Evolutionary conservation across 768 basidiomycete species (phyloP), one percentile per base, ranked within the genome.

Genomic region (Tricholoma flavovirens): DNA sequence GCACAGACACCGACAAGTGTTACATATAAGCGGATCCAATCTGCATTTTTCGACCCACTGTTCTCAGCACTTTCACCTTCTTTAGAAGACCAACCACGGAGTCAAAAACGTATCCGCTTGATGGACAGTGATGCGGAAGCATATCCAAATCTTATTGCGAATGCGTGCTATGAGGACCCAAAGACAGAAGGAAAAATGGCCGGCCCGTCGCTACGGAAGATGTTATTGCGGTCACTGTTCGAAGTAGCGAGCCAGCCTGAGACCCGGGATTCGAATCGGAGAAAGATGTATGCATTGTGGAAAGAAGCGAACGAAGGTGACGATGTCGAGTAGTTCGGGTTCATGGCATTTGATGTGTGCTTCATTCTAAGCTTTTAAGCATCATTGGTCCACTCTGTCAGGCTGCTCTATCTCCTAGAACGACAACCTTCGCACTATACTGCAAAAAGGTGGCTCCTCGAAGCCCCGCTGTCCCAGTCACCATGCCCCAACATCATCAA

Each of bases 231-330:
- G 60, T 74, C 70, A 40, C 60, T 96, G 43, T 95, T 96, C 64
- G 80, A 86, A 15, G 71, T 83, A 30, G 93, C 93, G 32, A 86
- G 90, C 62, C 75, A 81, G 35, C 75, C 83, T 57, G 83, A 86
- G n/a, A 86, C 89, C 38, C 80, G 82, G 64, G 90, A 92, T 61
- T 73, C 83, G 5, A 93, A 88, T 69, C 79, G 94, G 62, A 76
- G 90, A 69, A 91, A 83, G 74, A 78, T 98, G 72, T 96, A 94
- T 67, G 78, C 78, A 5, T 69, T 93, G 24, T 96, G 90, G 83
- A 88, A 86, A 69, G 81, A 80, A 32, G 75, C 73, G 48, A 77
- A 74, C 33, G 81, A 81, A 21, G 82, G 79, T 17, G 67, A 65
- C 26, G 66, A 68, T 33, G 59, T 64, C 45, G 65, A 57, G 46